Conservation (phyloP, 2,329 filamentous ascomycete species). For the Microcyclospora pomicola region DNA sequence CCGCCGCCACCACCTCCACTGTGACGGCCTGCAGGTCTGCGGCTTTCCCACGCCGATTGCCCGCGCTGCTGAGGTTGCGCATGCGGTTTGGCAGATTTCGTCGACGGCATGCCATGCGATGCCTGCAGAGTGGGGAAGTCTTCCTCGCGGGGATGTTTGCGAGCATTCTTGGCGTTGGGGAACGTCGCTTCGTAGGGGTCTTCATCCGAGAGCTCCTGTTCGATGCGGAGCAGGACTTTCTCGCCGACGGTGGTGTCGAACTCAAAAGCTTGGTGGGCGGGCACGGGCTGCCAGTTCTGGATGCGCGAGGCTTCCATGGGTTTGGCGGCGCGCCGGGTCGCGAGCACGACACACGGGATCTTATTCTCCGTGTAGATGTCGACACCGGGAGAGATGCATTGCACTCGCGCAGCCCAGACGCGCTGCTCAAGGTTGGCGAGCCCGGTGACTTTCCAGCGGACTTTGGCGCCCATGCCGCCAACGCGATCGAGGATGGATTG, state of each 20-base stretch:
- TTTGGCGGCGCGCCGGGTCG: slow-evolving; percentile 58
- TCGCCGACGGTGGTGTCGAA: slow-evolving; percentile 80
- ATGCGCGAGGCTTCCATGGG: slow-evolving; percentile 73
- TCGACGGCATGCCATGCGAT: slow-evolving; percentile 9
- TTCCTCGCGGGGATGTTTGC: slow-evolving; percentile 48
- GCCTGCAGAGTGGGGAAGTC: slow-evolving; percentile 24
- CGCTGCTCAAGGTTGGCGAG: slow-evolving; percentile 62
- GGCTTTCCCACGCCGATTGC: slow-evolving; percentile 12
- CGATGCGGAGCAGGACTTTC: slow-evolving; percentile 69
- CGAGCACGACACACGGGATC: slow-evolving; percentile 68
- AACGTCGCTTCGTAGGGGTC: slow-evolving; percentile 51
- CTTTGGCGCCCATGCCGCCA: slow-evolving; percentile 71
- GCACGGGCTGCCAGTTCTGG: slow-evolving; percentile 65
- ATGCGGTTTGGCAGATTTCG: not conserved
- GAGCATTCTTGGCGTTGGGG: slow-evolving; percentile 46
- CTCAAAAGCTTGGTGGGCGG: slow-evolving; percentile 54
- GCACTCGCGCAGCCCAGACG: slow-evolving; percentile 74
- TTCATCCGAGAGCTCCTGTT: slow-evolving; percentile 52
- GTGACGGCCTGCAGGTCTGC: slow-evolving; percentile 27
- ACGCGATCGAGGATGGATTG: slow-evolving; percentile 63
- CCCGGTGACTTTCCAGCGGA: slow-evolving; percentile 72
- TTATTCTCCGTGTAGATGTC: slow-evolving; percentile 66
- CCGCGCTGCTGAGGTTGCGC: slow-evolving; percentile 2
- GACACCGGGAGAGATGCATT: slow-evolving; percentile 50
- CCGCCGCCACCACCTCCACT: slow-evolving; percentile 22